Evolutionary conservation across 1,284 basidiomycete species (phyloP), one percentile per base, ranked within the genome.

Genomic region (Ustilago xerochloae): DNA sequence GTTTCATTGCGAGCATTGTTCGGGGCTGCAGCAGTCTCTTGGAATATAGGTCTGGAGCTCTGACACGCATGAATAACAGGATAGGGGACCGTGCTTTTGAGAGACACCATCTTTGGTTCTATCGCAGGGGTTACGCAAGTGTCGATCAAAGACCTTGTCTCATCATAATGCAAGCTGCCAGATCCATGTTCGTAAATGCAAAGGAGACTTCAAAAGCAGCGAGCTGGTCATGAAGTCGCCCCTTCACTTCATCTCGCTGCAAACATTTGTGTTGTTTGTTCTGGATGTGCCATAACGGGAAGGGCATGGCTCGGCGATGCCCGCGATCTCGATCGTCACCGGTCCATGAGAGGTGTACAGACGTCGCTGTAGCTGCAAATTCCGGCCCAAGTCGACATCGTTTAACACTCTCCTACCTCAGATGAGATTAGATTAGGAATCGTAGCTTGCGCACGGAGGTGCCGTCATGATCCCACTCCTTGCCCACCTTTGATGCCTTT

Each of bases 1-100:
- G 16, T 24, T 52, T 36, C 26, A 52, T 52, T n/a, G n/a, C n/a
- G n/a, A n/a, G n/a, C n/a, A n/a, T n/a, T 52, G 47, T 49, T 49
- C 30, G 18, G 49, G 18, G 6, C n/a, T n/a, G 6, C 41, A 43
- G 41, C 41, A 13, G 20, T 13, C 41, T 26, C 22, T 13, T 24
- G n/a, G 22, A 15, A n/a, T n/a, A n/a, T n/a, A n/a, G n/a, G n/a
- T n/a, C n/a, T n/a, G n/a, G n/a, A n/a, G n/a, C 45, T 30, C 45
- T 38, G 15, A 10, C 48, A 35, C 24, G 30, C 49, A 28, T 12
- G 26, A 43, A 43, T 43, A 20, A 35, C 4, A 36, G 36, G 24
- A 36, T 13, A n/a, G 41, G 9, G 41, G 41, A 24, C 41, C 16
- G 41, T 43, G 41, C 22, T n/a, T 24, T 24, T 12, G 12, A 13